Evolutionary conservation across 148 eudicot genomes (phyloP), one percentile per base, ranked within the genome.

Genomic region (Rhododendron ferrugineum): DNA sequence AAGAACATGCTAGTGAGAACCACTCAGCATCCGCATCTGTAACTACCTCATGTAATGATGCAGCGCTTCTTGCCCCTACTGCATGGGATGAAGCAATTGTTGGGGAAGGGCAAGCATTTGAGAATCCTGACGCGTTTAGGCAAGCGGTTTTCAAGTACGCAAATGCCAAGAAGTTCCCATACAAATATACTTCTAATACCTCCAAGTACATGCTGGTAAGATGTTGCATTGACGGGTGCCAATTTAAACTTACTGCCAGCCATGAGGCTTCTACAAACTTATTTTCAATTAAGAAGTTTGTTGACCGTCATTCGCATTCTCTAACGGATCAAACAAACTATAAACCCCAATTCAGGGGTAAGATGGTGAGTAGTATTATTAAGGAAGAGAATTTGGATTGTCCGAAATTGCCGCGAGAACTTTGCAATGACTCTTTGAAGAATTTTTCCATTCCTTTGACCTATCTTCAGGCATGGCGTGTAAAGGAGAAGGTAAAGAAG

Each of bases 51-150:
- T 80, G 64, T 32, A 80, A 49, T 80, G 82, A 80, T 30, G 42
- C 42, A 80, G 64, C 11, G 6, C 82, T 22, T 18, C 40, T 28
- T 52, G 37, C 62, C 64, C 32, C 82, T 80, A 80, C 60, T 34
- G 20, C 47, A 16, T 80, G 82, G 82, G 64, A 80, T 14, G 82
- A 50, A 80, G 64, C 58, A 30, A 30, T 80, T 50, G 64, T 80
- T 30, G 82, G 82, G 36, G n/a, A 80, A 80, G 82, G 82, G 82
- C 82, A 80, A 32, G 64, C 82, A 80, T 80, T 80, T 50, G 82
- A 80, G 82, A 80, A 18, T 52, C 37, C 62, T 26, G 82, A 80
- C 6, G 60, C 64, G 2, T 80, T 80, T 50, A 56, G 82, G 82
- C 60, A 49, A 52, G 82, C 82, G 0, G 26, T 80, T 16, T 80